Conservation (phyloP, 352 stramenopile species). For the Pythium insidiosum region DNA sequence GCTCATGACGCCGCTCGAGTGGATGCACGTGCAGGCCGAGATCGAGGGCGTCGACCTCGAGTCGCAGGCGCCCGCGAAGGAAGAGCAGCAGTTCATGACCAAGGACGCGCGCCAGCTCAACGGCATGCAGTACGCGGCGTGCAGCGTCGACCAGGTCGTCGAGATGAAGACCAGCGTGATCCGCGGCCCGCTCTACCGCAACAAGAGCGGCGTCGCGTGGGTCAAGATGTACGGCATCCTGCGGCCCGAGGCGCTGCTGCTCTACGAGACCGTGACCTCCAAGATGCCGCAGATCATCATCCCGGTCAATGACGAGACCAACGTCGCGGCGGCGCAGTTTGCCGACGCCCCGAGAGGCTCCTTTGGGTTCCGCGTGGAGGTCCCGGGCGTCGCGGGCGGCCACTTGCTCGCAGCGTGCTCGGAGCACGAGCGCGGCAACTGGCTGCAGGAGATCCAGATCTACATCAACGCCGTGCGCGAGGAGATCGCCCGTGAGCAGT, state of each 20-base stretch:
- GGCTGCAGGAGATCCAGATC: constrained; percentile 72
- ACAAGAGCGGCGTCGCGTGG: constrained; percentile 65
- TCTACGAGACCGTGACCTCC: constrained; percentile 53
- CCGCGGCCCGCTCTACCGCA: constrained; percentile 50
- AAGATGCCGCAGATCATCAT: constrained; percentile 69
- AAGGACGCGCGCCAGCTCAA: constrained; percentile 50
- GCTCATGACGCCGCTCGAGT: constrained; percentile 38
- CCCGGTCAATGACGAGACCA: constrained; percentile 54
- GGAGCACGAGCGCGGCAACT: constrained; percentile 69
- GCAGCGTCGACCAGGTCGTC: constrained; percentile 49
- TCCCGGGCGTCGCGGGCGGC: constrained; percentile 46
- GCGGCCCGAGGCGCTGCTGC: constrained; percentile 55
- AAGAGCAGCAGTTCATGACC: constrained; percentile 44
- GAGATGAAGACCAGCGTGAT: constrained; percentile 68
- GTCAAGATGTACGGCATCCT: constrained; percentile 62
- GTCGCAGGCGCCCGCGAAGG: constrained; percentile 16
- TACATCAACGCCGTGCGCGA: constrained; percentile 36
- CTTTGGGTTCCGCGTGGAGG: constrained; percentile 56
- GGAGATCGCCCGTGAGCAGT: constrained; percentile 26
- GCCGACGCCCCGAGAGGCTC: constrained; percentile 36
- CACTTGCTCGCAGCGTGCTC: constrained; percentile 47
- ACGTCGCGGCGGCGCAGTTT: constrained; percentile 34
- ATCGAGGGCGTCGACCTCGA: constrained; percentile 62
- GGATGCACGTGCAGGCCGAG: constrained; percentile 64
- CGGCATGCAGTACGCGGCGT: constrained; percentile 76